Evolutionary conservation across 1,284 basidiomycete genomes (phyloP).

Genomic region (Puccinia polysora): DNA sequence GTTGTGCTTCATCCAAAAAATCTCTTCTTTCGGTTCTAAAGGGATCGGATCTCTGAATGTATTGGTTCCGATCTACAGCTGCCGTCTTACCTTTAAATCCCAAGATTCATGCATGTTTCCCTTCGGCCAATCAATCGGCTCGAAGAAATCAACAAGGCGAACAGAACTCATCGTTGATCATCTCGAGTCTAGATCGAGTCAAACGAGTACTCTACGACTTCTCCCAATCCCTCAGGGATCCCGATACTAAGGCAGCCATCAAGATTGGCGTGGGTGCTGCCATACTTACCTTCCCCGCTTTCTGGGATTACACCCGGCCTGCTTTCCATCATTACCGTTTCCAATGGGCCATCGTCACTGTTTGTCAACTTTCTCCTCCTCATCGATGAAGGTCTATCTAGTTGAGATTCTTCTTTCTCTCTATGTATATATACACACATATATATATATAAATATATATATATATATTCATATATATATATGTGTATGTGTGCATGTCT

Average conservation of each 20-base stretch:
- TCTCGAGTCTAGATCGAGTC: background rate
- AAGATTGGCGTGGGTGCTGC: constrained; percentile 51
- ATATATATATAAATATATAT: background rate
- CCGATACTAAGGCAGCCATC: constrained; percentile 51
- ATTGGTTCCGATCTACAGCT: constrained; percentile 1
- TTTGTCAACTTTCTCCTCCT: constrained; percentile 2
- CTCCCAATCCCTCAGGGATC: constrained; percentile 47
- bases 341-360: constrained; percentile 51
- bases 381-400: background rate
- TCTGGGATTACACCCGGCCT: constrained; percentile 48
- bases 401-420: background rate
- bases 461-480: background rate
- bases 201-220: constrained; percentile 27
- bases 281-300: constrained; percentile 50
- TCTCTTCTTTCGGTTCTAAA: no score
- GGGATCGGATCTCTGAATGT: no score
- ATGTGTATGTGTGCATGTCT: background rate
- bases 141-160: constrained; percentile 10
- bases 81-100: constrained; percentile 31
- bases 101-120: constrained; percentile 6
- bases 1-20: background rate
- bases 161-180: constrained; percentile 5
- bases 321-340: constrained; percentile 50
- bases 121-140: background rate
- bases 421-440: background rate